Evolutionary conservation across 1,284 basidiomycete species (phyloP), one percentile per base, ranked within the genome.

Genomic region (Cryptococcus sp.): DNA sequence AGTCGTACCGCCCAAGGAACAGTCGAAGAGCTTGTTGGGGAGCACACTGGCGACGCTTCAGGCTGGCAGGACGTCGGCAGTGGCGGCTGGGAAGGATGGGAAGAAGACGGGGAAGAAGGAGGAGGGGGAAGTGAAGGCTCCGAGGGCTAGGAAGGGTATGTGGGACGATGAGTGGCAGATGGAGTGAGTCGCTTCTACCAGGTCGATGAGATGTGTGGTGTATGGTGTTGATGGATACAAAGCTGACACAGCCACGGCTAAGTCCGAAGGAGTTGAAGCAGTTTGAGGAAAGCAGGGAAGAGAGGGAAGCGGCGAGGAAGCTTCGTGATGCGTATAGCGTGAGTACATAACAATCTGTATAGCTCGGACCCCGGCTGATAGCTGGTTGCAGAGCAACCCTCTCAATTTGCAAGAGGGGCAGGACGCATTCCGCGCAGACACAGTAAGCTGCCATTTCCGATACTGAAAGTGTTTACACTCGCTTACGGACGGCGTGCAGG

Each of bases 51-150:
- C 42, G 35, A 39, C 35, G n/a, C 36, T 49, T n/a, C 37, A 37
- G n/a, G 15, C n/a, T n/a, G n/a, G n/a, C n/a, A n/a, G n/a, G n/a
- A n/a, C 24, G n/a, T 18, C 36, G 18, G 38, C 47, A 4, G 23
- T 18, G 12, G 42, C n/a, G 18, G 18, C 47, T 18, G 20, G 12
- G 33, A 50, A 28, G 42, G 48, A 54, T 23, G 13, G 21, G 15
- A 60, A 55, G 63, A 56, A 54, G 18, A 53, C 59, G 4, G 52
- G 52, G 37, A 53, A 54, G 39, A 20, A 36, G 35, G 45, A 46
- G 16, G 35, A 46, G 38, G 23, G 48, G 37, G 12, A 13, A 37
- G 38, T 38, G 21, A 18, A 33, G 53, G 45, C 23, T 8, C 35
- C 1, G 46, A 53, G 42, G 36, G 36, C n/a, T 18, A 53, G 15